Percentiles rank a stretch among this genome's conserved stretches.
These are phyloP conservation scores for Fusarium goolgardi DNA, from an alignment of 2,329 filamentous ascomycete species.

Conservation along the genomic window DNA sequence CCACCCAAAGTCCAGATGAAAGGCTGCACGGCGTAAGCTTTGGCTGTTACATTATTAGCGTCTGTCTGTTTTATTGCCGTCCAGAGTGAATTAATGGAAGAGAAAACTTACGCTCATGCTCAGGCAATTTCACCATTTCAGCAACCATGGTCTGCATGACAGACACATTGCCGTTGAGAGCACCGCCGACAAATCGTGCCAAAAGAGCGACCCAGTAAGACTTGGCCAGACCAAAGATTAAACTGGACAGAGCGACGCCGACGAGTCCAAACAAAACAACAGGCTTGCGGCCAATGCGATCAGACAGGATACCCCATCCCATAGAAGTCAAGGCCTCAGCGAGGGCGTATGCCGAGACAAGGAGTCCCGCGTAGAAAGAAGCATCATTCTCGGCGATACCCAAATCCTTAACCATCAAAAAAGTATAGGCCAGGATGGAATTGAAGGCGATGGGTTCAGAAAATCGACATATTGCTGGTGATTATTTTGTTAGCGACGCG, in stretches of 20 bases:
- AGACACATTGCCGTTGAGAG: constrained; percentile 90
- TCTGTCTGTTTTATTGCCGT: accelerated
- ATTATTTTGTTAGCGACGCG: constrained; percentile 4
- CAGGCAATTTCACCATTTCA: constrained; percentile 89
- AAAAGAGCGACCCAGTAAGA: constrained; percentile 82
- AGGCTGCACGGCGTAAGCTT: constrained; percentile 88
- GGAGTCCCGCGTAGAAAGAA: constrained; percentile 85
- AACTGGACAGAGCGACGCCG: constrained; percentile 79
- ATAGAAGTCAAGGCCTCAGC: constrained; percentile 90
- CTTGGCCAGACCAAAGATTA: constrained; percentile 84
- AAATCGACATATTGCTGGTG: constrained; percentile 55
- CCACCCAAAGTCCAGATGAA: constrained; percentile 90
- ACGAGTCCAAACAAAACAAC: constrained; percentile 79
- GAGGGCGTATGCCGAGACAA: constrained; percentile 87
- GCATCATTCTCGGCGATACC: constrained; percentile 76
- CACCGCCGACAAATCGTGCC: constrained; percentile 85
- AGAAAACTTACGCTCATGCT: constrained; percentile 71
- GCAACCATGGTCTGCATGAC: constrained; percentile 90
- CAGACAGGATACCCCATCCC: constrained; percentile 60
- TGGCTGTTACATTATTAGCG: constrained; percentile 26
- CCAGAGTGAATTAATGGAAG: accelerated
- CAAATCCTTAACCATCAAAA: constrained; percentile 85
- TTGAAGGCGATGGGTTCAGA: constrained; percentile 93
- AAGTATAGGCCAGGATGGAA: constrained; percentile 90
- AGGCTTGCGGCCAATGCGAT: constrained; percentile 75